These are phyloP conservation scores for Coemansia sp. DNA, from an alignment of 192 early-diverging fungal species.

Conservation along the genomic window DNA sequence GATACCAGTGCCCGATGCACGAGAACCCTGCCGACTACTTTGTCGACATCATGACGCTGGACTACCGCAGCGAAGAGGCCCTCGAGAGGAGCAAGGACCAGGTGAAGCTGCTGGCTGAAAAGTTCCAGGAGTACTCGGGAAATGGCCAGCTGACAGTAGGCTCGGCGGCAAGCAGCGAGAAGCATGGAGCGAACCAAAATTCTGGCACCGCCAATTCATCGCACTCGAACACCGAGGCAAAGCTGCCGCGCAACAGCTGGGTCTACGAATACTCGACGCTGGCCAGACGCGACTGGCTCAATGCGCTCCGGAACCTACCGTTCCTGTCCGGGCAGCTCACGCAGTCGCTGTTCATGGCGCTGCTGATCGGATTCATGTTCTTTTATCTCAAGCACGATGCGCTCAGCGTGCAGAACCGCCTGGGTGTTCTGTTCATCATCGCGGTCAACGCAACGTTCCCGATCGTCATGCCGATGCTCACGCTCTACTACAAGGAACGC, in stretches of 20 bases:
- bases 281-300: conserved; percentile 55
- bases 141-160: background rate
- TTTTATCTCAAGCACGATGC: conserved; percentile 50
- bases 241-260: conserved; percentile 56
- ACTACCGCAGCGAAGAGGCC: conserved; percentile 53
- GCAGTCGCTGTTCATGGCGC: conserved; percentile 47
- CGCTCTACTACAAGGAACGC: conserved; percentile 50
- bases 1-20: conserved; percentile 64
- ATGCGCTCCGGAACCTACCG: conserved; percentile 40
- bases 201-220: background rate
- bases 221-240: background rate
- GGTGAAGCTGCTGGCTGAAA: conserved; percentile 41
- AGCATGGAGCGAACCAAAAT: background rate
- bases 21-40: conserved; percentile 77
- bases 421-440: conserved; percentile 52
- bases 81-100: conserved; percentile 41
- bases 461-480: conserved; percentile 58
- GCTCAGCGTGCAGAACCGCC: conserved; percentile 51
- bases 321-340: conserved; percentile 36
- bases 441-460: conserved; percentile 59
- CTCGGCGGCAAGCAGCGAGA: conserved; percentile 12
- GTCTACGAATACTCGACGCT: conserved; percentile 55
- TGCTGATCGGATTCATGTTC: conserved; percentile 63
- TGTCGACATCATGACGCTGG: conserved; percentile 63
- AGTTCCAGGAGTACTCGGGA: conserved; percentile 26